A percentile compares a stretch with the other conserved stretches of the same genome.
phyloP scores from a whole-genome alignment of 2,329 filamentous ascomycete genomes.

The Phaeosphaeriaceae sp. region DNA sequence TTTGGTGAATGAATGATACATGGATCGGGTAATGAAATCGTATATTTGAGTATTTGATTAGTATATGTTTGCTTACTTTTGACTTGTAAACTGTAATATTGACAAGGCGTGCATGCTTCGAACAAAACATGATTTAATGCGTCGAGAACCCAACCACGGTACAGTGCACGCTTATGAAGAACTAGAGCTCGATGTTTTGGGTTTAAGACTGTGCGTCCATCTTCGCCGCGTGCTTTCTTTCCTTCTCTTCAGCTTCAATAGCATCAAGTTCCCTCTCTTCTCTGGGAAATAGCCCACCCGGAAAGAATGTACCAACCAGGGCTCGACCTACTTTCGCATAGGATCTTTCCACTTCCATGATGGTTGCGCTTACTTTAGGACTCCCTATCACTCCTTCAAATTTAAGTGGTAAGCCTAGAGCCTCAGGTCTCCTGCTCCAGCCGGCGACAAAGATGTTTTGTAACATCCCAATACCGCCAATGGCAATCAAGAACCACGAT shows the following conservation, averaged over 20 bases:
- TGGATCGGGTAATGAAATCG: too few species aligned
- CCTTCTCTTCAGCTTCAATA: conserved; percentile 5
- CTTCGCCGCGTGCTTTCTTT: conserved; percentile 6
- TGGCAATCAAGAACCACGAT: conserved; percentile 27
- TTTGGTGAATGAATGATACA: too few species aligned
- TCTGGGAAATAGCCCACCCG: conserved; percentile 6
- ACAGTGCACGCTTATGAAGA: too few species aligned
- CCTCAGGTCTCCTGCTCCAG: conserved; percentile 12
- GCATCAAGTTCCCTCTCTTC: conserved; percentile 10
- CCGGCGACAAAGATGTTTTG: conserved; percentile 29
- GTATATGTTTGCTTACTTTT: too few species aligned
- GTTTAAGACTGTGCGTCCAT: neutral
- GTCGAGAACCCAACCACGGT: too few species aligned
- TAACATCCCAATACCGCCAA: conserved; percentile 29
- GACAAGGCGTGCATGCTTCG: too few species aligned
- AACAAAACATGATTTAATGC: too few species aligned
- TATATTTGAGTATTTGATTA: too few species aligned
- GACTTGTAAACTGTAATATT: too few species aligned
- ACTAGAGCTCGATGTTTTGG: neutral
- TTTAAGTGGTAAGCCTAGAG: conserved; percentile 18
- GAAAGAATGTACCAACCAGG: conserved; percentile 12
- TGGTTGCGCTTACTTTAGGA: conserved; percentile 13
- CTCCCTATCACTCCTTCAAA: conserved; percentile 12
- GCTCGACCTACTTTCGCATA: conserved; percentile 13
- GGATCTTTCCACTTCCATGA: conserved; percentile 14